Conservation (phyloP, 2,329 filamentous ascomycete genomes). For the Aureobasidium pullulans region DNA sequence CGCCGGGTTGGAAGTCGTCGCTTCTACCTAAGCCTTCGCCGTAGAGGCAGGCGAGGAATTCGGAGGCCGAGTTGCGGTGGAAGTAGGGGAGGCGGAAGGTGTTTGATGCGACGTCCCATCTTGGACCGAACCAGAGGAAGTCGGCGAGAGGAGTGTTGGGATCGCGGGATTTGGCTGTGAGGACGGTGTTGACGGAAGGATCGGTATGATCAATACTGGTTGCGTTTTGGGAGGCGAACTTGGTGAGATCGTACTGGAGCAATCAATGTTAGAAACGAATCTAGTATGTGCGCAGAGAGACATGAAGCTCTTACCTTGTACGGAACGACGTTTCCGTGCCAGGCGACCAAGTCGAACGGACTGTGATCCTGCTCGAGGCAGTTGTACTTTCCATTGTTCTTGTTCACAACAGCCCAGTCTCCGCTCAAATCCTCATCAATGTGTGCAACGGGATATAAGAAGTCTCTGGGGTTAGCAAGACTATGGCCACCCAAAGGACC, state of each 20-base stretch:
- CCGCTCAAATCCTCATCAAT: constrained; percentile 31
- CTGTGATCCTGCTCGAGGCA: constrained; percentile 32
- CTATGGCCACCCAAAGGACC: constrained; percentile 34
- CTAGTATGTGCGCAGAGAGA: not conserved
- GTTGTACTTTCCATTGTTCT: constrained; percentile 28
- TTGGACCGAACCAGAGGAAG: constrained; percentile 32
- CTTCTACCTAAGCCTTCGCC: constrained; percentile 32
- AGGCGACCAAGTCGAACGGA: constrained; percentile 38
- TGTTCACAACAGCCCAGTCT: constrained; percentile 29
- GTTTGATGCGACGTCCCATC: constrained; percentile 33
- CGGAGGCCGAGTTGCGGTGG: constrained; percentile 32
- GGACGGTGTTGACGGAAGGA: constrained; percentile 31
- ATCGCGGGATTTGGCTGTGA: constrained; percentile 32
- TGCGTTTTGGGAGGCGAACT: constrained; percentile 34
- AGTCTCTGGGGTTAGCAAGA: constrained; percentile 34
- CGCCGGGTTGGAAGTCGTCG: constrained; percentile 37
- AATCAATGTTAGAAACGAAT: not conserved
- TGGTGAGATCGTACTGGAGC: constrained; percentile 45
- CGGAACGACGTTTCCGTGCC: constrained; percentile 37
- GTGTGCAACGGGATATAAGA: constrained; percentile 31
- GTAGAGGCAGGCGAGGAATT: constrained; percentile 32
- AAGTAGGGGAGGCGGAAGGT: constrained; percentile 34
- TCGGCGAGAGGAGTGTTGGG: constrained; percentile 30
- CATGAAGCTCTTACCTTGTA: constrained; percentile 29
- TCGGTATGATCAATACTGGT: constrained; percentile 34